Conservation (phyloP, 208 protist genomes). For the Wallacemonas sp. region DNA sequence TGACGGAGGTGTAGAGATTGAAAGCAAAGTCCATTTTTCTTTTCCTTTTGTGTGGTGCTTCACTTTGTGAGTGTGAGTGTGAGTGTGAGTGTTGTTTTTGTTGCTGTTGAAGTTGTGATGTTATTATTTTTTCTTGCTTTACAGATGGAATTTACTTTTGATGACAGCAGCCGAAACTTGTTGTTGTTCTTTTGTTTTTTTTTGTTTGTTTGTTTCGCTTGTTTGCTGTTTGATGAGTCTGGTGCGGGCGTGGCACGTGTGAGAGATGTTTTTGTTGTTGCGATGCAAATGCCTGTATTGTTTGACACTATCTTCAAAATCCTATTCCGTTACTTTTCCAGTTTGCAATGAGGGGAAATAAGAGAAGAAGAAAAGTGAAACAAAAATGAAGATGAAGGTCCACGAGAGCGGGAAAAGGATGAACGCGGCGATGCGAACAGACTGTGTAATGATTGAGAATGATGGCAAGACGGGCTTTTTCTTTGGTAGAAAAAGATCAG, state of each 20-base stretch:
- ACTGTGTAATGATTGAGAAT: constrained; percentile 9
- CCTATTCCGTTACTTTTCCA: too few relatives aligned
- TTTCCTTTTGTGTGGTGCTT: neutral
- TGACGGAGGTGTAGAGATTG: constrained; percentile 48
- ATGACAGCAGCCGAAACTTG: too few relatives aligned
- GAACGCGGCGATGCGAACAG: neutral
- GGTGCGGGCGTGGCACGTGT: too few relatives aligned
- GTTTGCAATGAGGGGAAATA: too few relatives aligned
- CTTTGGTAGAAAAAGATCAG: too few relatives aligned
- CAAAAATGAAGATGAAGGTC: neutral
- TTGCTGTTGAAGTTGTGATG: neutral
- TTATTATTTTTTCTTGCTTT: too few relatives aligned
- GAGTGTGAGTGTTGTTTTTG: neutral
- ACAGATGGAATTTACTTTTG: too few relatives aligned
- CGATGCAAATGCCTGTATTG: too few relatives aligned
- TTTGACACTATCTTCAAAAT: too few relatives aligned
- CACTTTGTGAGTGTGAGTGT: neutral
- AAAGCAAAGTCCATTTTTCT: constrained; percentile 66
- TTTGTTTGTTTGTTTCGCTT: neutral
- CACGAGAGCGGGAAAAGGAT: neutral
- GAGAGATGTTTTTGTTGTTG: too few relatives aligned
- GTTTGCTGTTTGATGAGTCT: neutral
- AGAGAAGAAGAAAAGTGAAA: constrained; percentile 4
- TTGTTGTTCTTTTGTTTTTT: too few relatives aligned
- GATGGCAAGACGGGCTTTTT: neutral